Percentiles rank a stretch among this genome's conserved stretches.
Evolutionary conservation across 176 grass and related monocot species (phyloP).

Genomic region (Neostapfia colusana): DNA sequence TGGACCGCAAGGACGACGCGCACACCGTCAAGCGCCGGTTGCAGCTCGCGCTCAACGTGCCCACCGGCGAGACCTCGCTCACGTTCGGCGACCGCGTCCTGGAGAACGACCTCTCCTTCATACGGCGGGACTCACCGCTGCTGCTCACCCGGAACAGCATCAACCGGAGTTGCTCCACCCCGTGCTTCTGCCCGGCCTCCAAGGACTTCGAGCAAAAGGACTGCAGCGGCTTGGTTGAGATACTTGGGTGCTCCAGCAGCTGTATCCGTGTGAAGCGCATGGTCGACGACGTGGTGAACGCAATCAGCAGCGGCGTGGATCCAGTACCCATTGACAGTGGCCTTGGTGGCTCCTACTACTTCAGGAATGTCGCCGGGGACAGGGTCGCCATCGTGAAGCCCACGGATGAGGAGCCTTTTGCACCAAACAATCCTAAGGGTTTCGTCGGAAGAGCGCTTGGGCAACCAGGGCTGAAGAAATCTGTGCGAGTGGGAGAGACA

Average conservation of each 20-base stretch:
- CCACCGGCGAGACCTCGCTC: slow-evolving; percentile 70
- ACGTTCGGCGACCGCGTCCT: slow-evolving; percentile 75
- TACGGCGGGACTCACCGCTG: slow-evolving; percentile 58
- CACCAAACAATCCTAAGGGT: slow-evolving; percentile 77
- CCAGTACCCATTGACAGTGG: slow-evolving; percentile 62
- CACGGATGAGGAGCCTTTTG: slow-evolving; percentile 80
- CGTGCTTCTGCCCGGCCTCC: slow-evolving; percentile 62
- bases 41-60: slow-evolving; percentile 76
- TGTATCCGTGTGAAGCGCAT: slow-evolving; percentile 48
- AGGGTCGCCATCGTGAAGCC: slow-evolving; percentile 85
- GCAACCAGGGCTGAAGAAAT: slow-evolving; percentile 74
- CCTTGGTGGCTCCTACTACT: slow-evolving; percentile 84
- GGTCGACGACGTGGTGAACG: slow-evolving; percentile 60
- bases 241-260: slow-evolving; percentile 56
- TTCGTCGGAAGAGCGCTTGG: slow-evolving; percentile 74
- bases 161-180: slow-evolving; percentile 81
- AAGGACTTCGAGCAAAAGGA: slow-evolving; percentile 65
- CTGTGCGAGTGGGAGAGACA: slow-evolving; percentile 81
- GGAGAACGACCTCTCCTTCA: slow-evolving; percentile 66
- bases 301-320: slow-evolving; percentile 59
- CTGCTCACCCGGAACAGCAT: slow-evolving; percentile 73
- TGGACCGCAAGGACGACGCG: slow-evolving; percentile 71
- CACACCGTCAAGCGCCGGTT: slow-evolving; percentile 74
- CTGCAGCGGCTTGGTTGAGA: slow-evolving; percentile 48
- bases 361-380: slow-evolving; percentile 55